Conservation (phyloP, 768 basidiomycete species). For the Pulveroboletus sp. region DNA sequence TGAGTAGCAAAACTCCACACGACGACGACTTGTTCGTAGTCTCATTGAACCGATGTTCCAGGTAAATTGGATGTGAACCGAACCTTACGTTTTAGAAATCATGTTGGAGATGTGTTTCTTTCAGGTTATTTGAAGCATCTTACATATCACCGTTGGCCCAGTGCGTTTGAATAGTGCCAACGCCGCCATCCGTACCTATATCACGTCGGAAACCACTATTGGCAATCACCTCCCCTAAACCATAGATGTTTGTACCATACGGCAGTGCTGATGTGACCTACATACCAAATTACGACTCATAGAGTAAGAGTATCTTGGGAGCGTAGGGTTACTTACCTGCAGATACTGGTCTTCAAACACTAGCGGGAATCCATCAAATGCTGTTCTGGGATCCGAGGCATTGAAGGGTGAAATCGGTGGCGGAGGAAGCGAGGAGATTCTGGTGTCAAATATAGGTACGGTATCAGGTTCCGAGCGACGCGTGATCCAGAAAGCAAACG, state of each 20-base stretch:
- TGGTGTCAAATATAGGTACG: constrained; percentile 68
- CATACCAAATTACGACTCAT: background rate
- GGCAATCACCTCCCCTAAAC: constrained; percentile 70
- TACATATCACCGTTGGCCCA: constrained; percentile 70
- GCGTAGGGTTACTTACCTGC: constrained; percentile 40
- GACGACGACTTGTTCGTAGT: constrained; percentile 50
- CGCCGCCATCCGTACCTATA: constrained; percentile 45
- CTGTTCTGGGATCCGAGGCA: constrained; percentile 47
- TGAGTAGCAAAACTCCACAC: constrained; percentile 77
- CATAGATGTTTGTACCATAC: constrained; percentile 68
- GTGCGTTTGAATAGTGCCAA: constrained; percentile 61
- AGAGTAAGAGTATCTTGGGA: background rate
- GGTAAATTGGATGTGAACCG: constrained; percentile 69
- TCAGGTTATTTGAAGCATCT: constrained; percentile 17
- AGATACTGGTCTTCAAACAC: constrained; percentile 82
- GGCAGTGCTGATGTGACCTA: constrained; percentile 68
- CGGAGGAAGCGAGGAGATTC: constrained; percentile 55
- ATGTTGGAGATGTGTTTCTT: background rate
- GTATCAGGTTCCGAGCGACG: constrained; percentile 56
- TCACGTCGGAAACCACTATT: constrained; percentile 68
- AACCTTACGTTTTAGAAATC: constrained; percentile 52
- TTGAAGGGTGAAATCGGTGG: constrained; percentile 61
- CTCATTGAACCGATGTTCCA: constrained; percentile 68
- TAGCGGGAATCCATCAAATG: constrained; percentile 62
- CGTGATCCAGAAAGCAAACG: constrained; percentile 82